These are phyloP conservation scores for Starmera dryadoides DNA, from an alignment of 805 yeast species.

Conservation along the genomic window DNA sequence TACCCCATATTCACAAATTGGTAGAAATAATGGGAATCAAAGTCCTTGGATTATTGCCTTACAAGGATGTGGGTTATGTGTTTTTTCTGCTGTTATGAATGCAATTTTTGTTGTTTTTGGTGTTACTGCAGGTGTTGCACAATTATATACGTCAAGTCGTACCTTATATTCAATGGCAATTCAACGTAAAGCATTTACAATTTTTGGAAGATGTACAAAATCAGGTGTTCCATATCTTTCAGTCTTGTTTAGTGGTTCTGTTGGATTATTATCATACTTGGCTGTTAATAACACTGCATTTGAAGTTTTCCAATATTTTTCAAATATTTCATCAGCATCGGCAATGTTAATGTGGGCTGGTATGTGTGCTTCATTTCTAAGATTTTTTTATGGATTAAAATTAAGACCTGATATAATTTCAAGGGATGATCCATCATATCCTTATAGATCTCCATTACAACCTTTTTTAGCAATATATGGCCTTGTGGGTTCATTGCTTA, in stretches of 20 bases:
- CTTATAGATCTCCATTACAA: slow-evolving; percentile 63
- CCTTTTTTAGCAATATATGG: slow-evolving; percentile 65
- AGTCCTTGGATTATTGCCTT: slow-evolving; percentile 56
- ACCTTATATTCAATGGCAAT: slow-evolving; percentile 48
- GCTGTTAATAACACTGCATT: slow-evolving; percentile 53
- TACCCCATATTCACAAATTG: background rate
- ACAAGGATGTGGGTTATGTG: slow-evolving; percentile 44
- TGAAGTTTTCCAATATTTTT: slow-evolving; percentile 56
- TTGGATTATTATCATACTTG: slow-evolving; percentile 55
- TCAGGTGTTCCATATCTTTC: slow-evolving; percentile 68
- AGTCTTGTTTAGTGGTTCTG: slow-evolving; percentile 53
- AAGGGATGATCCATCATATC: slow-evolving; percentile 57
- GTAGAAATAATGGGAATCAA: slow-evolving; percentile 28
- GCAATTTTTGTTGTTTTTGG: slow-evolving; percentile 48
- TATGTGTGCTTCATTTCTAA: slow-evolving; percentile 54
- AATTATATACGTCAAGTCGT: slow-evolving; percentile 48
- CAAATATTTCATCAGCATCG: slow-evolving; percentile 63
- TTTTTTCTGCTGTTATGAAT: slow-evolving; percentile 38
- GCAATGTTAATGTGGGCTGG: slow-evolving; percentile 78
- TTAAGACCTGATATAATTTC: slow-evolving; percentile 57
- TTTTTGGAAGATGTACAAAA: slow-evolving; percentile 50
- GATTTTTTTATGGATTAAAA: slow-evolving; percentile 58
- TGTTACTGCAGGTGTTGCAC: slow-evolving; percentile 46
- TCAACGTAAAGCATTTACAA: slow-evolving; percentile 50
- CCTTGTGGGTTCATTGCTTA: slow-evolving; percentile 40